Conservation (phyloP, 768 basidiomycete species). For the Vararia minispora region DNA sequence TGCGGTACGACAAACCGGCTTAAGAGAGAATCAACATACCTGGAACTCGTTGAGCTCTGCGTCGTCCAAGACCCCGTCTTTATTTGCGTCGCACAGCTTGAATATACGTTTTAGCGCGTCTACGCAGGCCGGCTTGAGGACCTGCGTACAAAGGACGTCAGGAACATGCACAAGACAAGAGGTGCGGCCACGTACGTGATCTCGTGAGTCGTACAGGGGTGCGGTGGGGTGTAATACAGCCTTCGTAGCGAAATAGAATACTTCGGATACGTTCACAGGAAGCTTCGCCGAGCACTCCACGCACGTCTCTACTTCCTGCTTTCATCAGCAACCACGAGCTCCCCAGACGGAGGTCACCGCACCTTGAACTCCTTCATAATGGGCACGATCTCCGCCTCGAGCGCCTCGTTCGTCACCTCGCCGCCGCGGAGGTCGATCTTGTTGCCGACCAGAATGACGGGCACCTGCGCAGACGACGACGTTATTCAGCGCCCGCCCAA, state of each 20-base stretch:
- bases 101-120: constrained; percentile 89
- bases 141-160: constrained; percentile 31
- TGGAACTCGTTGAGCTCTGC: constrained; percentile 96
- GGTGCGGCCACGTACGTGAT: constrained; percentile 52
- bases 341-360: constrained; percentile 10
- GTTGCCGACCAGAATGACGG: constrained; percentile 95
- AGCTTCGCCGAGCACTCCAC: constrained; percentile 93
- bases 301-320: constrained; percentile 94
- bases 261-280: constrained; percentile 88
- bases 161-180: not conserved
- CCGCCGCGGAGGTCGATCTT: constrained; percentile 95
- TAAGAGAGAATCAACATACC: constrained; percentile 29
- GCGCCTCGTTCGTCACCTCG: constrained; percentile 84
- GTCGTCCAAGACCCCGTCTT: constrained; percentile 85
- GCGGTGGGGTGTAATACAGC: constrained; percentile 96
- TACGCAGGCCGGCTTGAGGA: constrained; percentile 85
- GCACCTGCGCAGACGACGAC: constrained; percentile 43
- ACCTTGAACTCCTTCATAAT: constrained; percentile 99
- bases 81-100: constrained; percentile 90
- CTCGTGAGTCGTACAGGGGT: constrained; percentile 91
- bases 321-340: not conserved
- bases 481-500: not conserved
- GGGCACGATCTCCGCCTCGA: constrained; percentile 91
- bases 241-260: constrained; percentile 98
- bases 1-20: not conserved